Conservation (phyloP, 1,284 basidiomycete genomes). For the Tremellales sp. region DNA sequence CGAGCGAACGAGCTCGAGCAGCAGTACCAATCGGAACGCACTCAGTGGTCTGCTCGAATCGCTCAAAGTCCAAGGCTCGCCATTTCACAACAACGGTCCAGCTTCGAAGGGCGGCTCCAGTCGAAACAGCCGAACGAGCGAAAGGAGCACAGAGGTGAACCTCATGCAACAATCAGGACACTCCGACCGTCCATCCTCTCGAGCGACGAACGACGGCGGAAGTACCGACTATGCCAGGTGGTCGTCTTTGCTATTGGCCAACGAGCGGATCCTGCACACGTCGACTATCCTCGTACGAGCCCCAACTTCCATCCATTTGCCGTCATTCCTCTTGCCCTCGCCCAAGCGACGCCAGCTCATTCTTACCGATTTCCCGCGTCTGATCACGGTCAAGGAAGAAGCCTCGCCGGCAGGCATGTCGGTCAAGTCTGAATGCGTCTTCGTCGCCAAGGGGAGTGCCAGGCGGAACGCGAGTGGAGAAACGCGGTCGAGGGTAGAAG, state of each 20-base stretch:
- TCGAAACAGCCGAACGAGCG: constrained; percentile 12
- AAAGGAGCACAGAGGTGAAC: constrained; percentile 16
- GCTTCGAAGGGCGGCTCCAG: neutral
- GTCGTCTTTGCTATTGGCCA: constrained; percentile 38
- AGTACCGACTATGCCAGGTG: constrained; percentile 14
- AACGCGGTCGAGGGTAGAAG: constrained; percentile 7
- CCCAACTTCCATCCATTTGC: constrained; percentile 34
- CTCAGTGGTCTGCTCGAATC: constrained; percentile 35
- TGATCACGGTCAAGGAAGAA: constrained; percentile 54
- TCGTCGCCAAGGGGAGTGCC: constrained; percentile 23
- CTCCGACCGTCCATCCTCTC: no score
- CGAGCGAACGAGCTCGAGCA: constrained; percentile 29
- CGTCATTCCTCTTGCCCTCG: constrained; percentile 43
- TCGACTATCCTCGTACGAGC: constrained; percentile 44
- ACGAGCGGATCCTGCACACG: constrained; percentile 46
- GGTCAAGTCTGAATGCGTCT: constrained; percentile 51
- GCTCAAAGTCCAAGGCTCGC: constrained; percentile 25
- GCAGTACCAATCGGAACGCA: constrained; percentile 25
- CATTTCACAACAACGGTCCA: neutral
- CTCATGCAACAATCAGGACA: neutral
- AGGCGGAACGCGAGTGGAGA: constrained; percentile 4
- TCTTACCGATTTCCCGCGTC: constrained; percentile 53
- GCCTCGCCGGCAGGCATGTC: constrained; percentile 24
- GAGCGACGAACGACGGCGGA: neutral
- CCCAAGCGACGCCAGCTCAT: constrained; percentile 50